A percentile compares a stretch with the other conserved stretches of the same genome.
These are phyloP conservation scores for Metarhizium guizhouense DNA, from an alignment of 2,329 filamentous ascomycete genomes.

Conservation along the genomic window DNA sequence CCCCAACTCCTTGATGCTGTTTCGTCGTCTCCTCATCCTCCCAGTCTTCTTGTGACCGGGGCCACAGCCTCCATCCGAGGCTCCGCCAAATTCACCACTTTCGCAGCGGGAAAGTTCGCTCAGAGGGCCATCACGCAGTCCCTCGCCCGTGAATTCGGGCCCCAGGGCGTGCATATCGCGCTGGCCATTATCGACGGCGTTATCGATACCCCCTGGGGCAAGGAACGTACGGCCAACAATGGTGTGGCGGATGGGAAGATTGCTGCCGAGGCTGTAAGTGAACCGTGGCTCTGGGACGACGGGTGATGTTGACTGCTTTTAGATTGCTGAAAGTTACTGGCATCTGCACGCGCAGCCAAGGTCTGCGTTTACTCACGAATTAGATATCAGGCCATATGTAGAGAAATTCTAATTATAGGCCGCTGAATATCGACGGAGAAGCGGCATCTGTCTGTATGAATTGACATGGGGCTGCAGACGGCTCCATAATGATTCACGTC, in stretches of 20 bases:
- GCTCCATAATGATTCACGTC: too few relatives aligned
- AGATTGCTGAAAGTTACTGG: constrained; percentile 88
- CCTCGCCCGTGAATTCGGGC: constrained; percentile 75
- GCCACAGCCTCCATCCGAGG: constrained; percentile 74
- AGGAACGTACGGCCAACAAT: constrained; percentile 36
- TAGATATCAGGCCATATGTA: constrained; percentile 70
- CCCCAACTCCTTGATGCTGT: constrained; percentile 61
- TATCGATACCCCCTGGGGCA: constrained; percentile 70
- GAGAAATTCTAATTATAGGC: constrained; percentile 61
- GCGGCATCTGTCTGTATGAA: too few relatives aligned
- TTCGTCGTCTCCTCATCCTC: constrained; percentile 48
- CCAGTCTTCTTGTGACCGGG: constrained; percentile 76
- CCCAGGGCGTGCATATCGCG: constrained; percentile 73
- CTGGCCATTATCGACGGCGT: constrained; percentile 78
- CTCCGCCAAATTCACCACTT: constrained; percentile 58
- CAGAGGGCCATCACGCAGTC: constrained; percentile 65
- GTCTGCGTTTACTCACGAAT: constrained; percentile 71
- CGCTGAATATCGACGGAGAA: too few relatives aligned
- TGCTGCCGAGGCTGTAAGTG: constrained; percentile 60
- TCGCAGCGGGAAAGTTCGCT: constrained; percentile 75
- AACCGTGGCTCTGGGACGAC: not conserved
- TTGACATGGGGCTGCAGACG: too few relatives aligned
- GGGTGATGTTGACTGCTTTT: not conserved
- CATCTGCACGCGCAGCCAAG: constrained; percentile 70
- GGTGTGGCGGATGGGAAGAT: constrained; percentile 54